Evolutionary conservation across 352 stramenopile genomes (phyloP), one percentile per base, ranked within the genome.

Genomic region (Globisporangium nunn): DNA sequence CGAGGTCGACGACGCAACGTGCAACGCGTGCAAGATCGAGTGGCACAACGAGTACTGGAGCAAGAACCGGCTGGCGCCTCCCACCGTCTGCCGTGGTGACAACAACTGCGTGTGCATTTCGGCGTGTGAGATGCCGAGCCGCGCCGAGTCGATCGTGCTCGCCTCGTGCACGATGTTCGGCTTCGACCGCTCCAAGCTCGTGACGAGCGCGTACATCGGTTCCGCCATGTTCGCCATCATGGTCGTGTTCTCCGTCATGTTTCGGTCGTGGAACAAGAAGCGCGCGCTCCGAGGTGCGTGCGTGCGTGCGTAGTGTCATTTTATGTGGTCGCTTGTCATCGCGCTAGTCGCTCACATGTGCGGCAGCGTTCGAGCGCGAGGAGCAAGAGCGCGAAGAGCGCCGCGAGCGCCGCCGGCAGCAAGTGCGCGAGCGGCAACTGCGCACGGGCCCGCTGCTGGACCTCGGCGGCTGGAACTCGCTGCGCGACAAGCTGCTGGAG

Each of bases 401-500:
- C 10, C 44, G 44, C 18, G 44, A 49, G 44, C 44, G 44, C 6
- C 44, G 44, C 44, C 44, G 44, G 2, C n/a, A 49, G n/a, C 44
- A 4, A 28, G 4, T 31, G 6, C 44, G 44, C 18, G 44, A 49
- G 17, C 44, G 44, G n/a, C 44, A 40, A 35, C 37, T 41, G 12
- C 57, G 52, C 23, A 56, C 59, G 1, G 59, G 59, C 0, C 59
- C 59, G 15, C 35, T 48, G 2, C 52, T 64, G n/a, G 37, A 37
- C 1, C 48, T 64, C 39, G 48, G 28, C 11, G 59, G 37, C 12
- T 64, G 59, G 59, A 64, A 59, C 39, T 59, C 52, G 47, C 39
- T 64, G 35, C 59, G 59, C 2, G 59, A 59, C 53, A 59, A 59
- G 23, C 53, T 64, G 10, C 52, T 64, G 29, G 59, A 59, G 41